These are phyloP conservation scores for Omphalotus olearius DNA, from an alignment of 1,284 basidiomycete species.

Conservation along the genomic window DNA sequence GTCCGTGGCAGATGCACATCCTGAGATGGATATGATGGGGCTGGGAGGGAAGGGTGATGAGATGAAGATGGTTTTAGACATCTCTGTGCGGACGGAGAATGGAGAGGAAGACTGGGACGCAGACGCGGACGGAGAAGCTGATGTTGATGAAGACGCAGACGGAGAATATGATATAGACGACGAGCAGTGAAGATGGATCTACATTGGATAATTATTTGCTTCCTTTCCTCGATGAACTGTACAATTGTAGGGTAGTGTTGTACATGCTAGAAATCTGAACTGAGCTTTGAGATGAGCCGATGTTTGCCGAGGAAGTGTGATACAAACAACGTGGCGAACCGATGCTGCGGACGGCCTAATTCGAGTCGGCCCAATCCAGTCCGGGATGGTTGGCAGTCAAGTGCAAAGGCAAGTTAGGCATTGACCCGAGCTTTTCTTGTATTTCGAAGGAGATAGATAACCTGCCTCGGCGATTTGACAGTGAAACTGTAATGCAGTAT, in stretches of 20 bases:
- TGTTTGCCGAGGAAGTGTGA: slow-evolving; percentile 16
- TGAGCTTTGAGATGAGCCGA: not conserved
- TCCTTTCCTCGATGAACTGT: slow-evolving; percentile 8
- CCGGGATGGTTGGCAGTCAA: slow-evolving; percentile 17
- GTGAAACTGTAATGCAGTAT: slow-evolving; percentile 46
- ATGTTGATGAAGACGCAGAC: slow-evolving; percentile 33
- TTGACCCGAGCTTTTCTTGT: slow-evolving; percentile 1
- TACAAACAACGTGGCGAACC: slow-evolving; percentile 21
- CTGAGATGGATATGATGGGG: not conserved
- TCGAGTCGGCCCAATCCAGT: slow-evolving; percentile 15
- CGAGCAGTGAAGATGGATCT: slow-evolving; percentile 30
- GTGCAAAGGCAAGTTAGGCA: slow-evolving; percentile 13
- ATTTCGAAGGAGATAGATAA: not conserved
- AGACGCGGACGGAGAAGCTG: slow-evolving; percentile 6
- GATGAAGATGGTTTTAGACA: slow-evolving; percentile 8
- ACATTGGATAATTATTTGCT: slow-evolving; percentile 18
- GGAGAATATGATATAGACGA: slow-evolving; percentile 34
- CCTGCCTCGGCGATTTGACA: slow-evolving; percentile 21
- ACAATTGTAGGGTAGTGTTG: slow-evolving; percentile 17
- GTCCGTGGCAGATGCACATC: slow-evolving; percentile 17
- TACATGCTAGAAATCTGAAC: not conserved
- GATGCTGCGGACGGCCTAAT: slow-evolving; percentile 2
- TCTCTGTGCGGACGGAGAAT: not conserved
- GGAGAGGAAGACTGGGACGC: slow-evolving; percentile 22
- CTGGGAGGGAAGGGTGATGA: slow-evolving; percentile 19